Evolutionary conservation across 495 filamentous ascomycete species (phyloP).

Genomic region (Hyaloscypha hepaticicola): DNA sequence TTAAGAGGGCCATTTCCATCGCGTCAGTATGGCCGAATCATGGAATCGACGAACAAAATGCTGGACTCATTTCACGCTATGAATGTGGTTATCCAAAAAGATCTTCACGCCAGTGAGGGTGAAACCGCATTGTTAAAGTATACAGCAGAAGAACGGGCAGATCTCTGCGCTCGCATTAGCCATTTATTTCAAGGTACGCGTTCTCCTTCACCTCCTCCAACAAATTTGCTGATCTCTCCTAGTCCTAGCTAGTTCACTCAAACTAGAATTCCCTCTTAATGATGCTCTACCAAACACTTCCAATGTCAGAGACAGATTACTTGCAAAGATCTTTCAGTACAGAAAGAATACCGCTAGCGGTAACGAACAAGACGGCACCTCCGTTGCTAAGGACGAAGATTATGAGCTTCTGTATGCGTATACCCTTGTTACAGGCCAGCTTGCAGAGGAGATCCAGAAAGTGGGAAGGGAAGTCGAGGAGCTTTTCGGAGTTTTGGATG

Average conservation of each 20-base stretch:
- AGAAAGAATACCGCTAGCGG: constrained; percentile 61
- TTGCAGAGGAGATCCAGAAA: constrained; percentile 66
- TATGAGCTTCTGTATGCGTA: constrained; percentile 55
- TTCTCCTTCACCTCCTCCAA: constrained; percentile 1
- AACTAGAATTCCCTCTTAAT: constrained; percentile 88
- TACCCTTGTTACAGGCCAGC: constrained; percentile 65
- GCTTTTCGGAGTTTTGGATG: constrained; percentile 68
- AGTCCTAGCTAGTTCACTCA: constrained; percentile 90
- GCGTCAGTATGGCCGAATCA: constrained; percentile 63
- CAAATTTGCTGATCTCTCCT: background rate
- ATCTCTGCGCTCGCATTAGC: constrained; percentile 81
- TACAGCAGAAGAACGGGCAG: constrained; percentile 74
- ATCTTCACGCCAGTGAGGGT: constrained; percentile 70
- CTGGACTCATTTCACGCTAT: constrained; percentile 94
- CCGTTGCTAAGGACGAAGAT: constrained; percentile 45
- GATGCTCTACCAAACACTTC: constrained; percentile 82
- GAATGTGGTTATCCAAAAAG: constrained; percentile 86
- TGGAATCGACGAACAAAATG: constrained; percentile 76
- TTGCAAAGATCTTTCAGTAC: constrained; percentile 89
- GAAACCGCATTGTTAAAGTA: constrained; percentile 76
- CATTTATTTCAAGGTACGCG: constrained; percentile 79
- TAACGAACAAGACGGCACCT: constrained; percentile 27
- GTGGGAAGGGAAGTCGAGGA: constrained; percentile 67
- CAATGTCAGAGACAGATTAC: constrained; percentile 73
- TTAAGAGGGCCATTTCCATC: constrained; percentile 81